Evolutionary conservation across 495 filamentous ascomycete species (phyloP).

Genomic region (Penicillium turbatum): DNA sequence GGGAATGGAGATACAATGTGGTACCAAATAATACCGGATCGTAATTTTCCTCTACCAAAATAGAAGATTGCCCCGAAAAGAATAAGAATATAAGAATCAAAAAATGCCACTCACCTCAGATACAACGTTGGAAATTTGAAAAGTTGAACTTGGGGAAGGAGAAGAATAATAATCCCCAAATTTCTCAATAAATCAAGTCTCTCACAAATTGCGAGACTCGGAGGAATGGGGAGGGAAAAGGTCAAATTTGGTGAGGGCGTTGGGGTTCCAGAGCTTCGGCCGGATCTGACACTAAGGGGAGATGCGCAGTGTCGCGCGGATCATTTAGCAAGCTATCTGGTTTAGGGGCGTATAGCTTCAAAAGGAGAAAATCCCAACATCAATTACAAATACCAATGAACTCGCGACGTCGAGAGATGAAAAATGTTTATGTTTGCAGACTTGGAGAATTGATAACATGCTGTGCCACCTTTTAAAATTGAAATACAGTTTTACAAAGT

Average conservation of each 20-base stretch:
- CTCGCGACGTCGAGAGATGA: too few species aligned
- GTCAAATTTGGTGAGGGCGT: conserved; percentile 17
- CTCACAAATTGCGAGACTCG: not conserved
- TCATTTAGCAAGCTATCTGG: conserved; percentile 1
- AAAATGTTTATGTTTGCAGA: too few species aligned
- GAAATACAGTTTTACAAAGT: not conserved
- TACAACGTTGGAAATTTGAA: not conserved
- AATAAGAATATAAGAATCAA: not conserved
- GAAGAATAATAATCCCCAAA: not conserved
- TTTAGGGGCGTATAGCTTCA: not conserved
- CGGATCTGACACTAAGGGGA: conserved; percentile 9
- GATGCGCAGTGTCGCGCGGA: conserved; percentile 2
- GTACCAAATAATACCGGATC: conserved; percentile 17
- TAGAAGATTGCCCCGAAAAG: not conserved
- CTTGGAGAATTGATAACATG: too few species aligned
- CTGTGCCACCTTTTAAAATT: too few species aligned
- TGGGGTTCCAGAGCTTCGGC: conserved; percentile 16
- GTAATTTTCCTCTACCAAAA: conserved; percentile 19
- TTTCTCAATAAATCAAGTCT: not conserved
- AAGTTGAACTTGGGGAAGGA: not conserved
- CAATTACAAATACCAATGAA: not conserved
- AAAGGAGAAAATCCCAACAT: not conserved
- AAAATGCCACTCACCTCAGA: not conserved
- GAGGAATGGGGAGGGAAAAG: conserved; percentile 19
- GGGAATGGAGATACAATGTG: conserved; percentile 21